Conservation (phyloP, 2,329 filamentous ascomycete genomes). For the Diplodia mutila region DNA sequence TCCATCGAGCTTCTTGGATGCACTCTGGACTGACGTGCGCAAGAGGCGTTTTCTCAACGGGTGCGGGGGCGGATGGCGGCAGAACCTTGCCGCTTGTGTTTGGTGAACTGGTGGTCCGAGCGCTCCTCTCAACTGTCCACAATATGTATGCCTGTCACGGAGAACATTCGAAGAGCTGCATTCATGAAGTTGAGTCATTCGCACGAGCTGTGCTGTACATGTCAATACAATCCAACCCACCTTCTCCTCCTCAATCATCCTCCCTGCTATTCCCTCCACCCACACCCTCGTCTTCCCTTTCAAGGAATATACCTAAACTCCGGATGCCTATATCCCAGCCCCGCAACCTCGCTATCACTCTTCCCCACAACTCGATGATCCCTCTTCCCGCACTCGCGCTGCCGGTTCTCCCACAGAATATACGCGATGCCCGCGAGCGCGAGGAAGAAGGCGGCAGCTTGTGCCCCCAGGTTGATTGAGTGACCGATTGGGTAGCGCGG, state of each 20-base stretch:
- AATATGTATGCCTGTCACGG: too few species aligned
- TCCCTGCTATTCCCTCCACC: neutral
- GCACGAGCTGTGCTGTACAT: neutral
- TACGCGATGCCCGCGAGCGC: slow-evolving; percentile 56
- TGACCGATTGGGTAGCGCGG: slow-evolving; percentile 48
- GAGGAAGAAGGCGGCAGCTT: slow-evolving; percentile 51
- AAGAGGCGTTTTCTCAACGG: neutral
- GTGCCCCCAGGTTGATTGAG: slow-evolving; percentile 60
- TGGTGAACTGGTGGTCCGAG: neutral
- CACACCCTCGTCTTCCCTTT: neutral
- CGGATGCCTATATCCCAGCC: slow-evolving; percentile 59
- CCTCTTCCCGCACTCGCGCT: slow-evolving; percentile 53
- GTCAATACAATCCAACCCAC: too few species aligned
- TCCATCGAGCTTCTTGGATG: neutral
- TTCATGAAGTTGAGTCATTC: neutral
- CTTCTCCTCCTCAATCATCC: neutral
- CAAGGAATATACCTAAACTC: slow-evolving; percentile 59
- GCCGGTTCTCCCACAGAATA: slow-evolving; percentile 58
- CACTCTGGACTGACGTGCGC: neutral
- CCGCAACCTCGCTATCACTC: slow-evolving; percentile 50
- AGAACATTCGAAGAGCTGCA: neutral
- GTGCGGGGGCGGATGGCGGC: neutral
- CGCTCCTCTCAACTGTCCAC: too few species aligned
- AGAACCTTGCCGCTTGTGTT: neutral
- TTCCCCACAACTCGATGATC: slow-evolving; percentile 56